Percentiles rank a stretch among this genome's conserved stretches.
These are phyloP conservation scores for Flaveria ramosissima DNA, from an alignment of 129 eudicot genomes.

Conservation along the genomic window DNA sequence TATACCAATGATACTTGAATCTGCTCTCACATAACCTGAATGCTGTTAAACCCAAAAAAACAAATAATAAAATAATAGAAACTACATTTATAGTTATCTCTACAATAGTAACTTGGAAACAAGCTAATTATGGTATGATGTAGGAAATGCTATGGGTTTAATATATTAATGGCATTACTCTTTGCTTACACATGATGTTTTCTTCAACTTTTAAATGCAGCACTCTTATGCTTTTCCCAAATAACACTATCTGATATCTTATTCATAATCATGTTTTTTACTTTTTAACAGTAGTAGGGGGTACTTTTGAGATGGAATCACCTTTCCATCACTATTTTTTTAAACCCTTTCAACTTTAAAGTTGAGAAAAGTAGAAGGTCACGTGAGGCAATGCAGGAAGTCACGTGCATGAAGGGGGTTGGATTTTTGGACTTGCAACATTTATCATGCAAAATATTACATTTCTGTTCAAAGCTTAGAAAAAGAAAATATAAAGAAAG, in stretches of 20 bases:
- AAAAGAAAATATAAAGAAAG: neutral
- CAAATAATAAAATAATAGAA: too few species aligned
- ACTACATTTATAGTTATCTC: too few species aligned
- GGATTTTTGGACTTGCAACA: conserved; percentile 24
- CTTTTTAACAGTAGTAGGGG: conserved; percentile 43
- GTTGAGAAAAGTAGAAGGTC: conserved; percentile 45
- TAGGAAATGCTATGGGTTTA: neutral
- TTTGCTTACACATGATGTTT: conserved; percentile 13
- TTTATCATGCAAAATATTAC: conserved; percentile 53
- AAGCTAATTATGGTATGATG: too few species aligned
- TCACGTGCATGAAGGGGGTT: conserved; percentile 46
- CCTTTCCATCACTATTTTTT: conserved; percentile 46
- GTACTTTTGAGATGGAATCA: conserved; percentile 46
- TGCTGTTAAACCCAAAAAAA: too few species aligned
- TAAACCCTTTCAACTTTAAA: conserved; percentile 46
- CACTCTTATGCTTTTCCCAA: conserved; percentile 29
- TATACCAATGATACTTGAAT: too few species aligned
- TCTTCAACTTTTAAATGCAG: conserved; percentile 27
- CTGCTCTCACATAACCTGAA: too few species aligned
- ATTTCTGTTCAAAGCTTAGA: conserved; percentile 1
- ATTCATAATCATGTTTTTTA: conserved; percentile 42
- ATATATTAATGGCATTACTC: neutral
- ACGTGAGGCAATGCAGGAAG: conserved; percentile 56
- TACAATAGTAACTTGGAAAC: too few species aligned
- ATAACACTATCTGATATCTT: conserved; percentile 26